Percentiles rank a stretch among this genome's conserved stretches.
These are phyloP conservation scores for Erodium texanum DNA, from an alignment of 441 rosid genomes.

Conservation along the genomic window DNA sequence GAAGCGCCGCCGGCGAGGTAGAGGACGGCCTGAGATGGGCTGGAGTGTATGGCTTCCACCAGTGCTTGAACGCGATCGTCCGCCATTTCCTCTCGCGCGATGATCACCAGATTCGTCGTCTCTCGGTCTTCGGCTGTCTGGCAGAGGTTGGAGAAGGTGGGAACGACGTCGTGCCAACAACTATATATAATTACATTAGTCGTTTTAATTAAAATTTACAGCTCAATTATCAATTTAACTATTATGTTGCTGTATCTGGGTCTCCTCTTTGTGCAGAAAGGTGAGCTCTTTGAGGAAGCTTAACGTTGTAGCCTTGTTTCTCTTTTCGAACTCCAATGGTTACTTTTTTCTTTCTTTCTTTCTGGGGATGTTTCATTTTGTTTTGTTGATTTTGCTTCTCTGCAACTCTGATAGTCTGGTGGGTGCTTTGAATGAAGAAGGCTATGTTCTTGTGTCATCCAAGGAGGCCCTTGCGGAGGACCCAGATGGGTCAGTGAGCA, in stretches of 20 bases:
- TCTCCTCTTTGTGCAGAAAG: not conserved
- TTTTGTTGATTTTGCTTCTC: conserved; percentile 1
- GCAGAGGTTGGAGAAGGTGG: no score
- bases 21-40: conserved; percentile 60
- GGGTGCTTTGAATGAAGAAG: conserved; percentile 16
- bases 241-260: no score
- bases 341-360: not conserved
- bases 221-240: no score
- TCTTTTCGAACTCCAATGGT: conserved; percentile 6
- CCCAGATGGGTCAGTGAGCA: conserved; percentile 21
- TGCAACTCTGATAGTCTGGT: conserved; percentile 10
- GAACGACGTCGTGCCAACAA: no score
- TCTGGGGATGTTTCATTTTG: not conserved
- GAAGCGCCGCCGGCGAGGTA: conserved; percentile 91
- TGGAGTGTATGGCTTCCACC: conserved; percentile 67
- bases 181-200: no score
- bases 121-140: no score
- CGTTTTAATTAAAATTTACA: no score
- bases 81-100: conserved; percentile 25
- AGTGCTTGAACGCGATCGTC: conserved; percentile 49
- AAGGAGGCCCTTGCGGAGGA: conserved; percentile 16
- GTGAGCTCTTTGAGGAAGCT: conserved; percentile 1
- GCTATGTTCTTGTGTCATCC: conserved; percentile 17
- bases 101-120: not conserved
- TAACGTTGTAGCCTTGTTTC: not conserved